Evolutionary conservation across 2,329 filamentous ascomycete species (phyloP), one percentile per base, ranked within the genome.

Genomic region (Karstenula rhodostoma): DNA sequence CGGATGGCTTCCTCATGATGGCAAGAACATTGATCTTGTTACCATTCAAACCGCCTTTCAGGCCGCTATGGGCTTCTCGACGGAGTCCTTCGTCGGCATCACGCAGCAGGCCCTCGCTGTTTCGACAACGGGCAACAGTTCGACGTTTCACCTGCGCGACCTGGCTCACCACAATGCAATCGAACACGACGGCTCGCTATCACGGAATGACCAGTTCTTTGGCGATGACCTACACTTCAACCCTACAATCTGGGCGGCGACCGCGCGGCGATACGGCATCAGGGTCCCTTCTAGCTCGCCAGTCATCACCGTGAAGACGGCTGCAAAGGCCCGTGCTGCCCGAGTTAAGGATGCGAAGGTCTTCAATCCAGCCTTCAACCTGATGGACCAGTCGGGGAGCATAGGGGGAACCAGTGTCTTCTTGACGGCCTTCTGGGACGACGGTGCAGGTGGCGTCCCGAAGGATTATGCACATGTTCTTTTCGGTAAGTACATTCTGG

Each of bases 91-190:
- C 1, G 59, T 32, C 1, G 58, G 81, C 12, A 77, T 84, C 70
- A 82, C 77, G 58, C 61, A 77, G 9, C 71, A 77, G 47, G 83
- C 79, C 44, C 55, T 81, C 15, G 52, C 62, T n/a, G 51, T 50
- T 7, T 62, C 55, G 29, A 60, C 63, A 3, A 46, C 57, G 23
- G 56, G 56, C 2, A 66, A 66, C 50, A 59, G 56, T 25, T 60
- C 61, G 22, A 61, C 54, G n/a, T 66, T 57, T 43, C 51, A 46
- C 5, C 50, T 66, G 37, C 73, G 82, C 44, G 67, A 82, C 15
- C 74, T 84, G 12, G 78, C 77, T 53, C 71, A 69, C 1, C 82
- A 83, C 68, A 79, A 81, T 56, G 67, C 83, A 19, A 67, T 84
- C 6, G 81, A 83, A 57, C 82, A 83, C 51, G 82, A 83, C 59